Percentiles rank a stretch among this genome's conserved stretches.
Evolutionary conservation across 1,139 yeast species (phyloP).

Genomic region (Yamadazyma atlantica): DNA sequence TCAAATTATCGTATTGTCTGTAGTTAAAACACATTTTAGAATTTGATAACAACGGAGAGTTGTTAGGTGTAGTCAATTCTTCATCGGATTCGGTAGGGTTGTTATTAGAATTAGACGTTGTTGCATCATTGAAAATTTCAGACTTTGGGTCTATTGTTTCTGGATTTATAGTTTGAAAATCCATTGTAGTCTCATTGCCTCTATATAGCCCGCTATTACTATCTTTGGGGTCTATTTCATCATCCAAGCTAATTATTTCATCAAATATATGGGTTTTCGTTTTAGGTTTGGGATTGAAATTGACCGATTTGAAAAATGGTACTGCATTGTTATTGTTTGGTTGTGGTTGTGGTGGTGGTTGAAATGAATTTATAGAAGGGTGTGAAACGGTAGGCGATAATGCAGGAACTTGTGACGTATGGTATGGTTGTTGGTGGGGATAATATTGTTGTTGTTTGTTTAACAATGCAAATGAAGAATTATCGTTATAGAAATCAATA

Average conservation of each 20-base stretch:
- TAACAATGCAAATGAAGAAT: constrained; percentile 37
- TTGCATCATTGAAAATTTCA: constrained; percentile 1
- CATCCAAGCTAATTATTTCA: constrained; percentile 38
- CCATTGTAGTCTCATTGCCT: not conserved
- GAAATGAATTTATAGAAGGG: not conserved
- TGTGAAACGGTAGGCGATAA: not conserved
- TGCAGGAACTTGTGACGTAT: not conserved
- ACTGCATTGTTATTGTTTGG: constrained; percentile 13
- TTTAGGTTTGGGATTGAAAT: constrained; percentile 33
- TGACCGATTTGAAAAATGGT: constrained; percentile 44
- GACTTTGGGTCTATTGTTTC: constrained; percentile 10
- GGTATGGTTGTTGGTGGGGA: constrained; percentile 8
- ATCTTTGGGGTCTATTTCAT: constrained; percentile 19
- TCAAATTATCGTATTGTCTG: constrained; percentile 46
- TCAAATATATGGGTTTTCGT: constrained; percentile 36
- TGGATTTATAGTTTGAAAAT: constrained; percentile 1
- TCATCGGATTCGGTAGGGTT: constrained; percentile 16
- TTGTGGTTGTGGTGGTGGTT: too few species aligned
- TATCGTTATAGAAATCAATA: constrained; percentile 27
- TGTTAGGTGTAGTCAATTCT: constrained; percentile 18
- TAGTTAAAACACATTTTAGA: constrained; percentile 44
- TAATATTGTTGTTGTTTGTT: constrained; percentile 17
- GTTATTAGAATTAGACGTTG: constrained; percentile 5
- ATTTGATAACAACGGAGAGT: constrained; percentile 19
- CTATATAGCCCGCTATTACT: constrained; percentile 3